Evolutionary conservation across 768 basidiomycete genomes (phyloP).

Genomic region (Leccinum subgranulosum): DNA sequence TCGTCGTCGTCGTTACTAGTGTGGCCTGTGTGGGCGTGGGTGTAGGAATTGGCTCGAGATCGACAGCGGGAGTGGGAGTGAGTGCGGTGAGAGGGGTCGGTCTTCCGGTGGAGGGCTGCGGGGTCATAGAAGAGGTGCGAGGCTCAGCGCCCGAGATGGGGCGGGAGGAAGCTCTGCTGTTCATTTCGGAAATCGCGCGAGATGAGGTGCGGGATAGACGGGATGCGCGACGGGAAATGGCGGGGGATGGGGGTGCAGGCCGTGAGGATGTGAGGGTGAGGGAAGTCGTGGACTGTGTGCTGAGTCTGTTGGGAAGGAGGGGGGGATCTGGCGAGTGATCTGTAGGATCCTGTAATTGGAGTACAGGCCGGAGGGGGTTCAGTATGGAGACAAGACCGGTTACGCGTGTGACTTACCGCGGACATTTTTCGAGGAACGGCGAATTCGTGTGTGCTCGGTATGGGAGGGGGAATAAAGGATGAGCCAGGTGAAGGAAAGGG

Average conservation of each 20-base stretch:
- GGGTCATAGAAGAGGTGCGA: neutral
- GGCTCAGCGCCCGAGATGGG: constrained; percentile 4
- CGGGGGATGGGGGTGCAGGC: constrained; percentile 62
- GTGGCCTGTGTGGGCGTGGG: neutral
- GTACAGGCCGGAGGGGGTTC: constrained; percentile 27
- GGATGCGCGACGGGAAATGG: constrained; percentile 42
- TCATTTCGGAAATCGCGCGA: constrained; percentile 21
- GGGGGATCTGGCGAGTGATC: constrained; percentile 14
- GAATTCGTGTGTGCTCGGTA: constrained; percentile 66
- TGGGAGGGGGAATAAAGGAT: constrained; percentile 65
- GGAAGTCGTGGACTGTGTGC: constrained; percentile 24
- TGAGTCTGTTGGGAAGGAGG: constrained; percentile 15
- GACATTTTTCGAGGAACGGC: constrained; percentile 40
- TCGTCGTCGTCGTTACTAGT: neutral
- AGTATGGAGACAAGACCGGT: constrained; percentile 22
- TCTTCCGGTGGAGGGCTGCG: neutral
- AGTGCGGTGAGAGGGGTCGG: neutral
- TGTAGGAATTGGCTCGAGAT: neutral
- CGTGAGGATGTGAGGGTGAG: constrained; percentile 43
- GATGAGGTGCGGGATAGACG: constrained; percentile 28
- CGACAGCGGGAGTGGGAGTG: neutral
- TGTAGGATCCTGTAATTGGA: constrained; percentile 34
- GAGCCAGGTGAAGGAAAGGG: constrained; percentile 65
- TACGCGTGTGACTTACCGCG: constrained; percentile 29
- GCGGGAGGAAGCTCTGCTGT: constrained; percentile 14